Evolutionary conservation across 768 basidiomycete species (phyloP), one percentile per base, ranked within the genome.

Genomic region (Austroboletus festivus): DNA sequence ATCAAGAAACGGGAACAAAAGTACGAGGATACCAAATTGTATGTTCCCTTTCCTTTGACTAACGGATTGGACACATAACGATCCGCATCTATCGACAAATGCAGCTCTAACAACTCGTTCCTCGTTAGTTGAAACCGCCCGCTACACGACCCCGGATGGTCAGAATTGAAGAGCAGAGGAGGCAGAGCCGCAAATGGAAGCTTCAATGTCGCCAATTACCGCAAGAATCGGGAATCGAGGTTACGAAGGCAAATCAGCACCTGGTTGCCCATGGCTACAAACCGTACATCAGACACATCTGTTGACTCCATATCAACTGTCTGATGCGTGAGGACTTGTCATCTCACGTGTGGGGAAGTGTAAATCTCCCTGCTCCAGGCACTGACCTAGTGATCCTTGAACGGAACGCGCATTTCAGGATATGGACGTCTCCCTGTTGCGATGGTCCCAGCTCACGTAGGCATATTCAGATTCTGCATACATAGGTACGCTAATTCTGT

Each of bases 201-300:
- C 70, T 98, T 31, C 80, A 58, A 81, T 80, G 54, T 89, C 52
- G 67, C 67, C 15, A 93, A 99, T 67, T 98, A 99, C 59, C 95
- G 98, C 60, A 94, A 98, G 71, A 98, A 98, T 72, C 85, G 96
- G 22, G 96, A 99, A 65, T 99, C 23, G 93, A 93, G 62, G 98
- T 99, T 55, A 90, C 98, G 91, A 97, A 99, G 82, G 96, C 90
- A 42, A 39, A 71, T 61, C 12, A 2, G 9, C 8, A 19, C 19
- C 12, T 20, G n/a, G 37, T 20, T 11, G 1, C 19, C 41, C 16
- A 49, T 28, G 26, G 37, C 19, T 43, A 37, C 21, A 23, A 42
- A 24, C 57, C 98, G 96, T 97, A 86, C 57, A 94, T 99, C 49
- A 95, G 98, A 63, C 98, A n/a, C n/a, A n/a, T 98, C 62, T 85